A percentile compares a stretch with the other conserved stretches of the same genome.
Conservation (phyloP, 306 rosid species). For the Cucurbita ficifolia region DNA sequence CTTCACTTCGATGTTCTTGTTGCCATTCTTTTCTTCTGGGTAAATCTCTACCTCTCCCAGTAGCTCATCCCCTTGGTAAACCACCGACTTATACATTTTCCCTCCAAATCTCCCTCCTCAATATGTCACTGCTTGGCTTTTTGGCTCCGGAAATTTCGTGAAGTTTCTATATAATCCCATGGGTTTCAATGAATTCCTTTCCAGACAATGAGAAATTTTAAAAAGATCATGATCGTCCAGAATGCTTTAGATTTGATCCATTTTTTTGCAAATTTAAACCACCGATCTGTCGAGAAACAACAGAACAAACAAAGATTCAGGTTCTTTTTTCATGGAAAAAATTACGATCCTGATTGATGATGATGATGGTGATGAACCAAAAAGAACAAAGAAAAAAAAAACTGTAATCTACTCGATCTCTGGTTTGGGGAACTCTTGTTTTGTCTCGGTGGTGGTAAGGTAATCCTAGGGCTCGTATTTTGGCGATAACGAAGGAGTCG, state of each 20-base stretch:
- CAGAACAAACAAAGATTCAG: slow-evolving; percentile 5
- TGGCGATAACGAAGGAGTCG: slow-evolving; percentile 23
- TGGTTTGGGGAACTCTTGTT: slow-evolving; percentile 4
- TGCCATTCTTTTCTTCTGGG: slow-evolving; percentile 47
- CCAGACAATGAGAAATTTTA: background rate
- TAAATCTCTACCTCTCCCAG: slow-evolving; percentile 85
- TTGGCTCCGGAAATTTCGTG: slow-evolving; percentile 26
- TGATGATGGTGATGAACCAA: slow-evolving; percentile 21
- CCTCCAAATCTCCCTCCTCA: slow-evolving; percentile 17
- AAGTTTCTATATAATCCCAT: slow-evolving; percentile 18
- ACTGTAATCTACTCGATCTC: background rate
- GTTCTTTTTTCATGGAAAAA: slow-evolving; percentile 18
- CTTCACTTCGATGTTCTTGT: slow-evolving; percentile 40
- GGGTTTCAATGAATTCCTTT: slow-evolving; percentile 21
- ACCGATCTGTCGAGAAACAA: slow-evolving; percentile 13
- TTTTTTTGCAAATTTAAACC: slow-evolving; percentile 40
- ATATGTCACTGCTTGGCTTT: slow-evolving; percentile 1
- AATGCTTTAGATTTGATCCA: slow-evolving; percentile 50
- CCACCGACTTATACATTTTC: slow-evolving; percentile 70
- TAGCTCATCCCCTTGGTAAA: slow-evolving; percentile 68
- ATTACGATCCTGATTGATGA: slow-evolving; percentile 54
- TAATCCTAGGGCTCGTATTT: slow-evolving; percentile 44
- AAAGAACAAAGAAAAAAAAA: background rate
- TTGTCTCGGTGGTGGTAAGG: slow-evolving; percentile 12
- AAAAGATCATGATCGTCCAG: slow-evolving; percentile 28